Evolutionary conservation across 2,329 filamentous ascomycete species (phyloP).

Genomic region (Myotisia sp.): DNA sequence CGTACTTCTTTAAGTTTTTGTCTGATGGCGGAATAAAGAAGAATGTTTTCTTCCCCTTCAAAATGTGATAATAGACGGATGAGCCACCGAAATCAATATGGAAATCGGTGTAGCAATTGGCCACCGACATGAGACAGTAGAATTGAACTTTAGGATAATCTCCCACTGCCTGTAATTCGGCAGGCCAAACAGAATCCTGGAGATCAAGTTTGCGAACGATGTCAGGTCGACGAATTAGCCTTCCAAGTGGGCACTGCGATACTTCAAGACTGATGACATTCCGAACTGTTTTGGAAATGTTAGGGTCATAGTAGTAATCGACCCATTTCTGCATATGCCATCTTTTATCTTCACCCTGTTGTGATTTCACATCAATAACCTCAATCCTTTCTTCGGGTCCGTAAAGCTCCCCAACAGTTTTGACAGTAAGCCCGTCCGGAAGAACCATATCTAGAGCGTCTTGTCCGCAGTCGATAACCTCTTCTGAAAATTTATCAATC

Average conservation of each 20-base stretch:
- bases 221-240: slow-evolving; percentile 47
- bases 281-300: slow-evolving; percentile 45
- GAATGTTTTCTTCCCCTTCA: slow-evolving; percentile 55
- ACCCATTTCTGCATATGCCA: slow-evolving; percentile 55
- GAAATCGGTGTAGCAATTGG: slow-evolving; percentile 58
- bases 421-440: slow-evolving; percentile 48
- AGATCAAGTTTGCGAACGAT: slow-evolving; percentile 49
- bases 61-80: slow-evolving; percentile 56
- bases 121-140: slow-evolving; percentile 57
- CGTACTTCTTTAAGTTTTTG: slow-evolving; percentile 54
- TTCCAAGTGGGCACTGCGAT: slow-evolving; percentile 48
- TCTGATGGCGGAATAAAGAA: slow-evolving; percentile 58
- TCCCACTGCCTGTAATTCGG: slow-evolving; percentile 38
- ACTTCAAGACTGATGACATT: slow-evolving; percentile 59
- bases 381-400: slow-evolving; percentile 48
- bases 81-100: slow-evolving; percentile 60
- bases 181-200: slow-evolving; percentile 39
- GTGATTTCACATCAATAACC: slow-evolving; percentile 56
- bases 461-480: slow-evolving; percentile 46
- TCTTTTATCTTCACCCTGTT: slow-evolving; percentile 49
- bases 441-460: slow-evolving; percentile 56
- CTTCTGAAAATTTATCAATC: slow-evolving; percentile 23
- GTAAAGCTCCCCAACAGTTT: slow-evolving; percentile 48
- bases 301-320: slow-evolving; percentile 51
- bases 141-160: slow-evolving; percentile 52